Conservation (phyloP, 169 alveolate species). For the Cryptosporidium sp. region DNA sequence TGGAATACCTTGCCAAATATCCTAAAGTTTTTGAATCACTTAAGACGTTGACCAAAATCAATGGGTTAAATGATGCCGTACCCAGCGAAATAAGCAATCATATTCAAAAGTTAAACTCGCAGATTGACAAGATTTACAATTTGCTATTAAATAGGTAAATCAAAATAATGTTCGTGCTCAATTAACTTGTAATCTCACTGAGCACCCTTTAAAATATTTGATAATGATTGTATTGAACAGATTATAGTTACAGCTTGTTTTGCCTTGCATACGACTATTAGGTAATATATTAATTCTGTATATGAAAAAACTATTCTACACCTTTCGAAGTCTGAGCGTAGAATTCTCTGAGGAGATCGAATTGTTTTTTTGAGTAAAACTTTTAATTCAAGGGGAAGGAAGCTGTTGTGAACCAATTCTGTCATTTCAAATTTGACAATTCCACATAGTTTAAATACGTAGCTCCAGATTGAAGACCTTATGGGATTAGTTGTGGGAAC, state of each 20-base stretch:
- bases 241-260: constrained; percentile 55
- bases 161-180: not conserved
- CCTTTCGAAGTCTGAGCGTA: constrained; percentile 61
- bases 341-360: constrained; percentile 24
- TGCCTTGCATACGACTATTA: constrained; percentile 59
- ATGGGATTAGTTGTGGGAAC: constrained; percentile 67
- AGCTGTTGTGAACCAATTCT: constrained; percentile 47
- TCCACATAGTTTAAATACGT: constrained; percentile 54
- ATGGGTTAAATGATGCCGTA: not conserved
- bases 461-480: constrained; percentile 51
- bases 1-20: constrained; percentile 61
- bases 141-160: not conserved
- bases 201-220: constrained; percentile 1
- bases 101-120: not conserved
- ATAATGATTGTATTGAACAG: constrained; percentile 35
- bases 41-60: constrained; percentile 32
- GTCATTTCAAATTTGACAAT: constrained; percentile 32
- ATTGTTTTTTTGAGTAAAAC: constrained; percentile 28
- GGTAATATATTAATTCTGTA: constrained; percentile 34
- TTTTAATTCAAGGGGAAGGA: constrained; percentile 57
- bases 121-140: constrained; percentile 19
- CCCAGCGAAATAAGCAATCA: not conserved
- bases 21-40: constrained; percentile 60
- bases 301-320: constrained; percentile 54
- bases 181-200: not conserved